Base-by-base conservation (phyloP, 371 early-diverging fungal species). In the Circinella umbellata region DNA sequence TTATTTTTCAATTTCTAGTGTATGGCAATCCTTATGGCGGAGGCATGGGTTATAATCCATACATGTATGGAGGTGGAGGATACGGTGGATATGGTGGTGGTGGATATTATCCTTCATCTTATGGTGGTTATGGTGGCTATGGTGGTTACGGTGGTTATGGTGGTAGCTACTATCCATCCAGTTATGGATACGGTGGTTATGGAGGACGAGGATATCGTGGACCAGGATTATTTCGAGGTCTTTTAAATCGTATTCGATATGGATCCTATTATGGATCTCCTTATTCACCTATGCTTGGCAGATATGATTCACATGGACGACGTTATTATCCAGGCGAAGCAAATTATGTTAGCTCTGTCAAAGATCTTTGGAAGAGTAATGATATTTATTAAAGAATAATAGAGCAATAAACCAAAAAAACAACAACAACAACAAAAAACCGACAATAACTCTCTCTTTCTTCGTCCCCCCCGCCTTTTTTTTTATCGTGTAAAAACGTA, bases 321-420 rank as follows among this genome's bases (percentile, higher is more conserved):
- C 63, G 63, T 47, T 61, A 61, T n/a, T 75, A 64, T 64, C 71
- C 75, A 8, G 64, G 67, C 14, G 75, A 71, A 62, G 54, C 61
- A n/a, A 69, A 75, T 36, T 67, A 69, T 35, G 73, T 73, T 36
- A 75, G 75, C 63, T 67, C 71, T 4, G 67, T 69, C 35, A 75
- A 75, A 61, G 69, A 71, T 18, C 54, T 75, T 11, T 75, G 75
- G 75, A 75, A 75, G 59, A 65, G 66, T 35, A 66, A 75, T 46
- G 65, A 65, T 15, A n/a, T 59, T 47, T 69, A 71, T 59, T 75
- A 60, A 69, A 11, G 8, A 47, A 42, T 3, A 9, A 11, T 39
- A 42, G 1, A 6, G 3, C 42, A 3, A 42, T 11, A 42, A 42
- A 11, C 6, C 42, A 11, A n/a, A n/a, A n/a, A n/a, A n/a, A 42